Percentiles rank a stretch among this genome's conserved stretches.
phyloP scores from a whole-genome alignment of 2,329 filamentous ascomycete species.

The Ceratocystis eucalypticola region DNA sequence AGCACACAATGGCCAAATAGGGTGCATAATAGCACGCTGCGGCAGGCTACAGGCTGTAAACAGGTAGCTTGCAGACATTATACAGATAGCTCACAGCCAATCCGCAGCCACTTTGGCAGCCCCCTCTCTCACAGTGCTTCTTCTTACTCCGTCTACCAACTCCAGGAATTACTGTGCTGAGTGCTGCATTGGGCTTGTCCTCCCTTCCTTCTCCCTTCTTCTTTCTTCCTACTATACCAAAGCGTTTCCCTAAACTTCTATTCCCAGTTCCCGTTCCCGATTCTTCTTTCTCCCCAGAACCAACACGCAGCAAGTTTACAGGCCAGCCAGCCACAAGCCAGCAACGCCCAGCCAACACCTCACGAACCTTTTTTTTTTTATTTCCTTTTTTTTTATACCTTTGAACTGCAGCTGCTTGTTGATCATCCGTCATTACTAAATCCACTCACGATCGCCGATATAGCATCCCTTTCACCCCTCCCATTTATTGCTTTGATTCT shows the following conservation, averaged over 20 bases:
- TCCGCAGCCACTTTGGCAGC: background rate
- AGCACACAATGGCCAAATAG: background rate
- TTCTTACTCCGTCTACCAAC: background rate
- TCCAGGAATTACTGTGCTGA: conserved; percentile 3
- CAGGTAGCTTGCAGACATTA: too few relatives aligned
- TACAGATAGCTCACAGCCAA: background rate
- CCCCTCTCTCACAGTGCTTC: conserved; percentile 1
- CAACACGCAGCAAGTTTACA: background rate
- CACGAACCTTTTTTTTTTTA: background rate
- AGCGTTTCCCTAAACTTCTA: conserved; percentile 1
- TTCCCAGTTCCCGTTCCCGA: background rate
- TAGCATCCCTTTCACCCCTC: too few relatives aligned
- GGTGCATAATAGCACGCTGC: too few relatives aligned
- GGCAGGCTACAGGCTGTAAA: too few relatives aligned
- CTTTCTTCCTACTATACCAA: background rate
- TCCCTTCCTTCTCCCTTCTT: conserved; percentile 4
- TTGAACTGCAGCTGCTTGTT: too few relatives aligned
- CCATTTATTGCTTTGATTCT: background rate
- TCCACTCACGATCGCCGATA: too few relatives aligned
- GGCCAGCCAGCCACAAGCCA: too few relatives aligned
- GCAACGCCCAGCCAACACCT: background rate
- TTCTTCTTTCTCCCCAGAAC: background rate
- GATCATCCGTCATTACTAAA: too few relatives aligned
- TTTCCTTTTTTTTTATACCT: too few relatives aligned
- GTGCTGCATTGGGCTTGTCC: conserved; percentile 6